These are phyloP conservation scores for Akanthomyces lecanii DNA, from an alignment of 2,329 filamentous ascomycete species.

Conservation along the genomic window DNA sequence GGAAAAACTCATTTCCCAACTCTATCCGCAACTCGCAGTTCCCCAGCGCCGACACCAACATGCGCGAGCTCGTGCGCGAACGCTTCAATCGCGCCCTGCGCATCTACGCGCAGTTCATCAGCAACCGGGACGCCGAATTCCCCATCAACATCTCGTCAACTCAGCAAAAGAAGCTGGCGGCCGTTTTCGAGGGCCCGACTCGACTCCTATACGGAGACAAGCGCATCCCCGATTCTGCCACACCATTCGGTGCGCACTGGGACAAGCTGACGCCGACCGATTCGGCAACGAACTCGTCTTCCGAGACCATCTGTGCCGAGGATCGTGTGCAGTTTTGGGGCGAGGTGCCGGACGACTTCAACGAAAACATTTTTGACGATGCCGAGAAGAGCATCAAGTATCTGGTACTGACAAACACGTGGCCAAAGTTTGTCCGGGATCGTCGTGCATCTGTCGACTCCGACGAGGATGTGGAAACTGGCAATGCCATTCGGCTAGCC, in stretches of 20 bases:
- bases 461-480: neutral
- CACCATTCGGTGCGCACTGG: slow-evolving; percentile 33
- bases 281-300: neutral
- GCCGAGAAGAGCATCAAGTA: slow-evolving; percentile 61
- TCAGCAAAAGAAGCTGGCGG: slow-evolving; percentile 48
- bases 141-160: slow-evolving; percentile 59
- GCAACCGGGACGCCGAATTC: slow-evolving; percentile 56
- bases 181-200: slow-evolving; percentile 52
- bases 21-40: slow-evolving; percentile 18
- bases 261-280: neutral
- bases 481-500: neutral
- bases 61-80: slow-evolving; percentile 34
- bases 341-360: slow-evolving; percentile 46
- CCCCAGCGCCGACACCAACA: slow-evolving; percentile 14
- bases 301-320: slow-evolving; percentile 4
- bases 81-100: slow-evolving; percentile 54
- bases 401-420: slow-evolving; percentile 64
- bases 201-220: slow-evolving; percentile 37
- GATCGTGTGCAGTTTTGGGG: slow-evolving; percentile 32
- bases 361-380: slow-evolving; percentile 51
- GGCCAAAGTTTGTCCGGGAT: slow-evolving; percentile 53
- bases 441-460: slow-evolving; percentile 25
- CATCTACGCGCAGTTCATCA: slow-evolving; percentile 60
- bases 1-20: slow-evolving; percentile 41
- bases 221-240: slow-evolving; percentile 32